These are phyloP conservation scores for Larix kaempferi DNA, from an alignment of 75 land plant species.

Conservation along the genomic window DNA sequence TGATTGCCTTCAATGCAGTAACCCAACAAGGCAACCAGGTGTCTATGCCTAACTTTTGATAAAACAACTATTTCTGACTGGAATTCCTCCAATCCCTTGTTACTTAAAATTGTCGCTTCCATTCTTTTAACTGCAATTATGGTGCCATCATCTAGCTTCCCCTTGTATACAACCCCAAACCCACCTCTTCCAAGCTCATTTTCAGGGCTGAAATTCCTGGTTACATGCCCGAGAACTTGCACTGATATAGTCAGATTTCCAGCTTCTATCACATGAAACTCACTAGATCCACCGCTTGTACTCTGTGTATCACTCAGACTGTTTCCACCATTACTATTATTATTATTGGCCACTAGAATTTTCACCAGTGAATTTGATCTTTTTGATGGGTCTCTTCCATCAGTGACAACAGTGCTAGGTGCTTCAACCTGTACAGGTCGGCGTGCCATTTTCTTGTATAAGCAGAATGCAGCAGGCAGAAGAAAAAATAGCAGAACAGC, in stretches of 20 bases:
- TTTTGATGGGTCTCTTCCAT: constrained; percentile 53
- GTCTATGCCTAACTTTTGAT: constrained; percentile 92
- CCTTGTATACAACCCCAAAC: constrained; percentile 95
- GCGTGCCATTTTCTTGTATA: constrained; percentile 30
- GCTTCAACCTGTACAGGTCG: constrained; percentile 3
- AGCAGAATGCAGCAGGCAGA: constrained; percentile 12
- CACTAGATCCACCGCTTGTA: constrained; percentile 38
- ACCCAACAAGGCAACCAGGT: constrained; percentile 87
- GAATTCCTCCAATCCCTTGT: constrained; percentile 80
- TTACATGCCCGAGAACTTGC: constrained; percentile 72
- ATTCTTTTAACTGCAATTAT: constrained; percentile 94
- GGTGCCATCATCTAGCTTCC: constrained; percentile 89
- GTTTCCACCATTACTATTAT: constrained; percentile 19
- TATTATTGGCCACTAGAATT: constrained; percentile 45
- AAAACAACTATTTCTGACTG: constrained; percentile 93
- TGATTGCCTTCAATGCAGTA: constrained; percentile 88
- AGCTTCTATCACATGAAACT: constrained; percentile 65
- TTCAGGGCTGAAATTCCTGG: constrained; percentile 67
- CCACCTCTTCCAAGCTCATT: constrained; percentile 97
- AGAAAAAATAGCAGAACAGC: constrained; percentile 15
- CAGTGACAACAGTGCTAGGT: constrained; percentile 39
- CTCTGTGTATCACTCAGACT: constrained; percentile 9
- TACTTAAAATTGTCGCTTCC: constrained; percentile 69
- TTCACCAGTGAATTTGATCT: constrained; percentile 53
- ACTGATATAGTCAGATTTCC: constrained; percentile 89